These are phyloP conservation scores for Annulohypoxylon moriforme DNA, from an alignment of 495 filamentous ascomycete species.

Conservation along the genomic window DNA sequence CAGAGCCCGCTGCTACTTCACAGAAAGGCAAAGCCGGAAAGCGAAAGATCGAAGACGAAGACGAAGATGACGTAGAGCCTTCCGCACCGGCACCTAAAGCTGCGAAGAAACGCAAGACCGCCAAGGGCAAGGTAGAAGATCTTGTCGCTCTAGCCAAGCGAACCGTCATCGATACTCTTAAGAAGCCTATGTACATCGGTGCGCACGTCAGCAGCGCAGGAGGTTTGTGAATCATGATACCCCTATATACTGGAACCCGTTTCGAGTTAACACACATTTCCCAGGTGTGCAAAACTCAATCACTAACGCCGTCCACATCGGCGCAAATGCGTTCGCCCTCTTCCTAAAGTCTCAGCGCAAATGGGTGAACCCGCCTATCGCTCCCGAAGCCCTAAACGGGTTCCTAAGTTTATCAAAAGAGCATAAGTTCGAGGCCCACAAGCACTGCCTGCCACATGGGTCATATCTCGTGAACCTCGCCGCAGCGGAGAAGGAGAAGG, in stretches of 20 bases:
- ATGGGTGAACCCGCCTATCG: slow-evolving; percentile 86
- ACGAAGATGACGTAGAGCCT: slow-evolving; percentile 43
- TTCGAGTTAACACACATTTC: slow-evolving; percentile 21
- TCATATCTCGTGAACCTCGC: slow-evolving; percentile 97
- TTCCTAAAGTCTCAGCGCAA: slow-evolving; percentile 97
- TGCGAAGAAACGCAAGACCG: slow-evolving; percentile 61
- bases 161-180: slow-evolving; percentile 69
- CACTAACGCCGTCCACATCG: slow-evolving; percentile 80
- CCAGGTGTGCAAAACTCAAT: slow-evolving; percentile 89
- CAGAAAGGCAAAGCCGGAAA: slow-evolving; percentile 39
- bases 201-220: slow-evolving; percentile 92
- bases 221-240: slow-evolving; percentile 68
- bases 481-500: slow-evolving; percentile 79
- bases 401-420: slow-evolving; percentile 75
- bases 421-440: slow-evolving; percentile 76
- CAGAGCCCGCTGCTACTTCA: slow-evolving; percentile 12
- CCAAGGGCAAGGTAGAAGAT: slow-evolving; percentile 56
- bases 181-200: slow-evolving; percentile 80
- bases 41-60: slow-evolving; percentile 38
- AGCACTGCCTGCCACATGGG: slow-evolving; percentile 86
- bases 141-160: slow-evolving; percentile 74
- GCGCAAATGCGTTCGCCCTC: slow-evolving; percentile 90
- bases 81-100: slow-evolving; percentile 45
- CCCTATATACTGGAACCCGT: not conserved
- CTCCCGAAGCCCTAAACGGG: slow-evolving; percentile 69